Base-by-base conservation (phyloP, 202 grass and related monocot species). In the Brachypodium distachyon region DNA sequence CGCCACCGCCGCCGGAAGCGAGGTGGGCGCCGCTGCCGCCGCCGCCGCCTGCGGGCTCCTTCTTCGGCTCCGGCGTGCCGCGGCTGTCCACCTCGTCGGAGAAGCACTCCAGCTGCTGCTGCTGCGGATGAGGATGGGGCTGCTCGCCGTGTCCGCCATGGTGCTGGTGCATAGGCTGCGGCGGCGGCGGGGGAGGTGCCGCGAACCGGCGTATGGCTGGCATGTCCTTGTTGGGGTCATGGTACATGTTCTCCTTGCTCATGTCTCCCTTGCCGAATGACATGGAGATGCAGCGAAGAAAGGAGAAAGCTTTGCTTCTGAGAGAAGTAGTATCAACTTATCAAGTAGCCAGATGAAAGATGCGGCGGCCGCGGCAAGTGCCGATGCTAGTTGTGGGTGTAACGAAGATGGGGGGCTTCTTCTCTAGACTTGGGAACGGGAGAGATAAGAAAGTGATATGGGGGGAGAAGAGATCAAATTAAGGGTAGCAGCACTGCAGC, bases 31-130 rank as follows among this genome's bases (percentile, higher is more conserved):
- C 60, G 34, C 19, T 57, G 1, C 70, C 60, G 34, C 19, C 64
- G 40, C 40, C 71, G 0, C 26, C n/a, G 16, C 26, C 12, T 26
- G 55, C 86, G 5, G 66, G 62, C 43, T 84, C 91, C 85, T 87
- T 95, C 64, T n/a, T 32, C n/a, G n/a, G n/a, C 75, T 96, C 89
- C 13, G 61, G 78, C 46, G 77, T 85, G 12, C 77, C 76, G 38
- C 84, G 82, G 87, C 87, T 93, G 47, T 97, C 91, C 41, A 89
- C 86, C 68, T 97, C 94, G 22, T 97, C 91, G 3, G 91, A 97
- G 67, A 90, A 82, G 58, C 87, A 88, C 78, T 86, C 87, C 46
- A 88, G 75, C 84, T 88, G 82, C 33, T 83, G 87, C 42, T 41
- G 85, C 61, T 74, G 48, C n/a, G n/a, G n/a, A n/a, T n/a, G n/a